Conservation (phyloP, 495 filamentous ascomycete species). For the Aspergillus asperescens region DNA sequence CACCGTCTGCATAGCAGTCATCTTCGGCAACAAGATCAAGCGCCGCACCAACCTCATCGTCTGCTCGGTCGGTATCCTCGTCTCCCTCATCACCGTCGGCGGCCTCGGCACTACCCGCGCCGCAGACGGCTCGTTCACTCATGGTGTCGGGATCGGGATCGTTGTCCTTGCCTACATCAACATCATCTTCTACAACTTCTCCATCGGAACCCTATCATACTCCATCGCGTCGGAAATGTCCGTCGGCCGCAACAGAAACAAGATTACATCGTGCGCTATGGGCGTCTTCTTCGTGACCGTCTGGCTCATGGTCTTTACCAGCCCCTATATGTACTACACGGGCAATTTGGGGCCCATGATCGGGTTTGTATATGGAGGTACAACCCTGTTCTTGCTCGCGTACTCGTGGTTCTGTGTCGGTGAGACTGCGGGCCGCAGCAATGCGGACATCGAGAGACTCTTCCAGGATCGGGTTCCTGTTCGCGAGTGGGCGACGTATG, state of each 20-base stretch:
- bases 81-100: conserved; percentile 31
- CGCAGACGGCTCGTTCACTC: conserved; percentile 10
- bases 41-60: conserved; percentile 30
- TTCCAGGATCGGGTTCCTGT: conserved; percentile 28
- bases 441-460: conserved; percentile 27
- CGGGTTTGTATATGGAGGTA: conserved; percentile 34
- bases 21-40: conserved; percentile 29
- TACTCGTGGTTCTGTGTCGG: conserved; percentile 41
- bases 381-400: conserved; percentile 24
- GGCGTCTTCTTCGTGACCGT: conserved; percentile 29
- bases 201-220: conserved; percentile 28
- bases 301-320: conserved; percentile 34
- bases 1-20: conserved; percentile 24
- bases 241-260: conserved; percentile 35
- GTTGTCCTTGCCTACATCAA: conserved; percentile 31
- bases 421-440: conserved; percentile 29
- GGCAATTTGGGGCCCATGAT: conserved; percentile 35
- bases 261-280: conserved; percentile 31
- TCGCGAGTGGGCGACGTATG: conserved; percentile 19
- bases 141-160: conserved; percentile 22
- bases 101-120: conserved; percentile 25
- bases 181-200: conserved; percentile 36
- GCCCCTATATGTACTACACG: conserved; percentile 35
- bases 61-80: conserved; percentile 24
- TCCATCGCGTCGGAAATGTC: conserved; percentile 32